Evolutionary conservation across 495 filamentous ascomycete species (phyloP).

Genomic region (Tuber calosporum): DNA sequence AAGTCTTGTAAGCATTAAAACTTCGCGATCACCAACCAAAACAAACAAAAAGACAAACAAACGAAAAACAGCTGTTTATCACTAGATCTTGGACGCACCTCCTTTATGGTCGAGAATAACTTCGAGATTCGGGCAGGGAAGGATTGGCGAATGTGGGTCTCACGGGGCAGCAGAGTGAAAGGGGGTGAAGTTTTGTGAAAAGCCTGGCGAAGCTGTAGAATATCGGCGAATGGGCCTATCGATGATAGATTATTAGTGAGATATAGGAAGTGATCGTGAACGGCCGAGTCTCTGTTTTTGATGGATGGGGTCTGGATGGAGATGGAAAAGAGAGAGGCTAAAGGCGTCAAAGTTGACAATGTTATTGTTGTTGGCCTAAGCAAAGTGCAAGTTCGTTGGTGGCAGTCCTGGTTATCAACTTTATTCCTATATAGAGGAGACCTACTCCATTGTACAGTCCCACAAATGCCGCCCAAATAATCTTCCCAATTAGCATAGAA

Average conservation of each 20-base stretch:
- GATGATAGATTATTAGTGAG: neutral
- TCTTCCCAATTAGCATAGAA: neutral
- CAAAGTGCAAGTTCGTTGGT: neutral
- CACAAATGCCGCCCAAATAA: neutral
- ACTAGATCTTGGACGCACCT: neutral
- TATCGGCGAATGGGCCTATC: neutral
- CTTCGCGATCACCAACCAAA: neutral
- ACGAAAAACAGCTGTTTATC: neutral
- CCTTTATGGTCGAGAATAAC: neutral
- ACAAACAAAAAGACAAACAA: neutral
- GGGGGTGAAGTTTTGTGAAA: neutral
- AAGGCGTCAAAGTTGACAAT: slow-evolving; percentile 2
- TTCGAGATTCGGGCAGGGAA: neutral
- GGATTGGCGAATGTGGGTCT: neutral
- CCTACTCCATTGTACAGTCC: neutral
- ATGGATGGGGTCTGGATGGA: slow-evolving; percentile 5
- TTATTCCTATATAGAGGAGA: too few species aligned
- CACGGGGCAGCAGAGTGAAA: neutral
- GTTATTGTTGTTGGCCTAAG: neutral
- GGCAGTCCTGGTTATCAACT: too few species aligned
- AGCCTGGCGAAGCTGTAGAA: neutral
- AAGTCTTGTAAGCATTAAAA: neutral
- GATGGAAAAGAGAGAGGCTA: neutral
- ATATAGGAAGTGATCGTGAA: neutral
- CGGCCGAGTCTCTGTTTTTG: neutral